These are phyloP conservation scores for Ambrosiella xylebori DNA, from an alignment of 2,329 filamentous ascomycete genomes.

Conservation along the genomic window DNA sequence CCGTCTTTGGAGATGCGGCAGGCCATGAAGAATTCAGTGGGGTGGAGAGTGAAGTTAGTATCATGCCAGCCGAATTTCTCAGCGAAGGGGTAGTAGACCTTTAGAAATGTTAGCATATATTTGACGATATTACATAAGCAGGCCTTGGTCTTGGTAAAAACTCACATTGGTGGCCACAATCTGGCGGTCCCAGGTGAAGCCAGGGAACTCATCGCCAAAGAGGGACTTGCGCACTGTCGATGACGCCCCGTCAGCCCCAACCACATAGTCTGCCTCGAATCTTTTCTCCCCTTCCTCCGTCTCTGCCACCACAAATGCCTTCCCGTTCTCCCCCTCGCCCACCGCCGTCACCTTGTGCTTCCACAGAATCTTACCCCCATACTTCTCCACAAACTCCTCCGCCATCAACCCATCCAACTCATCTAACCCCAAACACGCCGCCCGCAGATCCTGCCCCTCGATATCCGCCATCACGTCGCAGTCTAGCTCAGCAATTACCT, in stretches of 20 bases:
- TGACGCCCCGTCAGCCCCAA: conserved; percentile 39
- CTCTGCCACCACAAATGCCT: conserved; percentile 29
- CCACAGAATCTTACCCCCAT: conserved; percentile 26
- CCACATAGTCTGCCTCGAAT: conserved; percentile 33
- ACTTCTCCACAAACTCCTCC: conserved; percentile 22
- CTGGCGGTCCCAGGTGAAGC: conserved; percentile 41
- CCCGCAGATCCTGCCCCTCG: conserved; percentile 24
- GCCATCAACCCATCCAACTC: conserved; percentile 27
- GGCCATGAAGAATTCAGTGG: conserved; percentile 43
- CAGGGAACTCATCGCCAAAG: conserved; percentile 40
- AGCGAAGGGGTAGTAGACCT: conserved; percentile 46
- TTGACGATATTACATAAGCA: background rate
- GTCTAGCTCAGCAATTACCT: conserved; percentile 23
- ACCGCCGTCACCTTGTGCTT: conserved; percentile 28
- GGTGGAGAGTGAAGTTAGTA: conserved; percentile 44
- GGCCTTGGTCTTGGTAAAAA: background rate
- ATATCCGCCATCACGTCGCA: conserved; percentile 20
- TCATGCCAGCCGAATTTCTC: conserved; percentile 34
- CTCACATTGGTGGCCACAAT: conserved; percentile 45
- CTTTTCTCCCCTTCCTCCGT: conserved; percentile 22
- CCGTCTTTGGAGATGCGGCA: conserved; percentile 41
- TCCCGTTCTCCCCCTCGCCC: conserved; percentile 26
- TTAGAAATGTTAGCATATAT: background rate
- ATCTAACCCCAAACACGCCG: conserved; percentile 26
- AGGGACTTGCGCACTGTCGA: conserved; percentile 30